These are phyloP conservation scores for Fabrea salina DNA, from an alignment of 169 alveolate species.

Conservation along the genomic window DNA sequence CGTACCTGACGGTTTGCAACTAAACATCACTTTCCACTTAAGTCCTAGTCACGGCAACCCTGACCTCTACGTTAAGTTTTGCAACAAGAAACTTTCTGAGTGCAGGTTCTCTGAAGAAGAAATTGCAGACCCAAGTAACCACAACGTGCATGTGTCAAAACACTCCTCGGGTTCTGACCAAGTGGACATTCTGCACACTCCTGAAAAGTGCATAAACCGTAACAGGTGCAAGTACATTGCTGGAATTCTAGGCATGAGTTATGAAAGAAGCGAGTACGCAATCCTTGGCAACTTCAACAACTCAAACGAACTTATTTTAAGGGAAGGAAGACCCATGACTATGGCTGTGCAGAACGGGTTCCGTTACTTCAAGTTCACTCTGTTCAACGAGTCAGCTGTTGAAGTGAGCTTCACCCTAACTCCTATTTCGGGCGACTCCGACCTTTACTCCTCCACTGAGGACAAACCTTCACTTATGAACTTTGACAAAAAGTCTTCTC, in stretches of 20 bases:
- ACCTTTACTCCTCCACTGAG: background rate
- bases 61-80: slow-evolving; percentile 22
- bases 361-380: background rate
- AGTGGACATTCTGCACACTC: background rate
- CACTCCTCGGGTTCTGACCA: slow-evolving; percentile 9
- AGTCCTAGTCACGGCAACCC: slow-evolving; percentile 9
- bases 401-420: slow-evolving; percentile 1
- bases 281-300: background rate
- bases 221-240: background rate
- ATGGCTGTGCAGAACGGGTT: background rate
- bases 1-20: background rate
- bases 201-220: background rate
- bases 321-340: slow-evolving; percentile 15
- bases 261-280: background rate
- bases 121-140: background rate
- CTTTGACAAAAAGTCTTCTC: background rate
- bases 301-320: background rate
- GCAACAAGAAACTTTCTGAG: background rate
- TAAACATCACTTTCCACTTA: background rate
- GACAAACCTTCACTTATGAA: background rate
- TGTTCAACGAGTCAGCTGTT: background rate
- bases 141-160: background rate
- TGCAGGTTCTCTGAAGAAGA: slow-evolving; percentile 3
- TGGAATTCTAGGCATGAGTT: slow-evolving; percentile 3
- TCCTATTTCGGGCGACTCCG: slow-evolving; percentile 32